A percentile compares a stretch with the other conserved stretches of the same genome.
Conservation (phyloP, 306 rosid species). For the Prosopis cineraria region DNA sequence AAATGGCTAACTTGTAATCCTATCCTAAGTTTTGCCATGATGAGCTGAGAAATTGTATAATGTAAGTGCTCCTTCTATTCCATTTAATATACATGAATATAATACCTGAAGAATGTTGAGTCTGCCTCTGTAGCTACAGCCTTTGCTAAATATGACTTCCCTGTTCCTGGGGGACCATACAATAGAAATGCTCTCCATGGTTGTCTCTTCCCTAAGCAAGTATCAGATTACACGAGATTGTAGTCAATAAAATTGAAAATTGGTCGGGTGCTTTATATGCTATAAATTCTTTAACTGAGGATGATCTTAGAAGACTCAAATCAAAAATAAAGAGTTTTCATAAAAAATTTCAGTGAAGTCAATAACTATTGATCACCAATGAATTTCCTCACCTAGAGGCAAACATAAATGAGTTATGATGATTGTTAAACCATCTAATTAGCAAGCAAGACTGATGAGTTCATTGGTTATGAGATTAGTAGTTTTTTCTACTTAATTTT, state of each 20-base stretch:
- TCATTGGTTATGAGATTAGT: background rate
- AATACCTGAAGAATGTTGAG: slow-evolving; percentile 80
- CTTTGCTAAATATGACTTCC: slow-evolving; percentile 85
- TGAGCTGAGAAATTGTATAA: too few relatives aligned
- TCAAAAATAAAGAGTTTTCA: background rate
- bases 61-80: background rate
- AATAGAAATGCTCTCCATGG: slow-evolving; percentile 86
- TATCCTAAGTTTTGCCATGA: background rate
- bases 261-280: background rate
- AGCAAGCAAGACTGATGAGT: slow-evolving; percentile 4
- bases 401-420: background rate
- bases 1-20: background rate
- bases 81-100: slow-evolving; percentile 7
- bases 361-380: slow-evolving; percentile 4
- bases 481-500: background rate
- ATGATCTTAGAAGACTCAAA: background rate
- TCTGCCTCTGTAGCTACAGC: slow-evolving; percentile 91
- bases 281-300: background rate
- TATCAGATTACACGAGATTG: slow-evolving; percentile 13
- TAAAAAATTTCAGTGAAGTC: background rate
- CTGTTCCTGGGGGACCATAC: slow-evolving; percentile 91
- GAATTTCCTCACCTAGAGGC: slow-evolving; percentile 1
- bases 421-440: slow-evolving; percentile 6
- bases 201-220: slow-evolving; percentile 63
- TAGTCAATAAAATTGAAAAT: background rate